A percentile compares a stretch with the other conserved stretches of the same genome.
Conservation (phyloP, 75 land plant species). For the Pinus tabuliformis region DNA sequence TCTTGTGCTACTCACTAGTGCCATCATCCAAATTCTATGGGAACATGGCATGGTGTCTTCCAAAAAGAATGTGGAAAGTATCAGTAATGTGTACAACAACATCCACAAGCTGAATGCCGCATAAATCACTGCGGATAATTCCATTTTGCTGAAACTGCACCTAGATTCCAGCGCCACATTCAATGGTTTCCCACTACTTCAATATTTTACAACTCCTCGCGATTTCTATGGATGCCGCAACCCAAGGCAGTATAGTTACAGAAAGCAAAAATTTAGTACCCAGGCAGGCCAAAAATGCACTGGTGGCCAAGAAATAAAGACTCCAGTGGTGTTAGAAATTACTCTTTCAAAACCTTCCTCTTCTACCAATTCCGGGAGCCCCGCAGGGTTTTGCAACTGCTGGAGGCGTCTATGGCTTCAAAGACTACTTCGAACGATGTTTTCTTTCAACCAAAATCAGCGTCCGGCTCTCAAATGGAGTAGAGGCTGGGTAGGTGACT, state of each 20-base stretch:
- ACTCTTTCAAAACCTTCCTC: too few species aligned
- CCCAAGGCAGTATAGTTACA: neutral
- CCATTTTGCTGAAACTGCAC: neutral
- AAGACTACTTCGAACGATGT: too few species aligned
- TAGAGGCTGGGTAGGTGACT: too few species aligned
- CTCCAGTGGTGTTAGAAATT: neutral
- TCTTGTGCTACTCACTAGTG: constrained; percentile 31
- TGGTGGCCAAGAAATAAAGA: neutral
- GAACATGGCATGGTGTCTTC: constrained; percentile 3
- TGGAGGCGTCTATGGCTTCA: too few species aligned
- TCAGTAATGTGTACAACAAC: constrained; percentile 30
- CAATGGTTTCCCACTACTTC: neutral
- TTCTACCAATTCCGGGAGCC: neutral
- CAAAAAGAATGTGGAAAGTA: constrained; percentile 18
- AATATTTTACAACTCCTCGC: neutral
- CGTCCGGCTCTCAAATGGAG: too few species aligned
- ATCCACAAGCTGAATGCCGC: constrained; percentile 13
- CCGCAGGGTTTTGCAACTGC: constrained; percentile 12
- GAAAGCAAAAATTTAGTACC: neutral
- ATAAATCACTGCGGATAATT: neutral
- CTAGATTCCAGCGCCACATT: neutral
- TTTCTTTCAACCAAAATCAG: too few species aligned
- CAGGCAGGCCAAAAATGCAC: neutral
- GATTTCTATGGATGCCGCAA: neutral
- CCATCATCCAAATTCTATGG: constrained; percentile 24